These are phyloP conservation scores for Aspergillus sp. DNA, from an alignment of 2,329 filamentous ascomycete species.

Conservation along the genomic window DNA sequence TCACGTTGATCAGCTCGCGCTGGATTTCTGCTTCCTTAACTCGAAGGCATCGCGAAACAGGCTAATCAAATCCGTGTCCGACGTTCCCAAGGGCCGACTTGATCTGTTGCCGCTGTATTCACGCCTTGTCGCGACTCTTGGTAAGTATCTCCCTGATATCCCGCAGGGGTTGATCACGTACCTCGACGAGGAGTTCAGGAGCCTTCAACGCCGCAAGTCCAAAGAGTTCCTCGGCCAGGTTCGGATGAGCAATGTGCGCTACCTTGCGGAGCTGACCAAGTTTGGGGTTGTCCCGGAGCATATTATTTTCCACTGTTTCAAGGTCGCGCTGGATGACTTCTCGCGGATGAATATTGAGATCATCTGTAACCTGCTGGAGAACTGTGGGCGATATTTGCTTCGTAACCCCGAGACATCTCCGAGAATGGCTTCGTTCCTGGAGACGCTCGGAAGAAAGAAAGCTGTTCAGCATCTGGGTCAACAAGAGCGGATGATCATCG, in stretches of 20 bases:
- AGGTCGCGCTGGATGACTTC: slow-evolving; percentile 94
- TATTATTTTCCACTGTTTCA: slow-evolving; percentile 96
- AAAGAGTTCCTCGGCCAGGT: slow-evolving; percentile 96
- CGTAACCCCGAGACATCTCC: slow-evolving; percentile 88
- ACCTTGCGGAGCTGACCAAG: slow-evolving; percentile 92
- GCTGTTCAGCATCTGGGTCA: slow-evolving; percentile 88
- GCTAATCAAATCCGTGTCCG: slow-evolving; percentile 82
- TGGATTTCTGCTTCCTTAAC: slow-evolving; percentile 97
- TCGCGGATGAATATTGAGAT: slow-evolving; percentile 99
- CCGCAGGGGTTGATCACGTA: slow-evolving; percentile 84
- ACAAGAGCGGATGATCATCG: slow-evolving; percentile 94
- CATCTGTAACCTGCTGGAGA: slow-evolving; percentile 89
- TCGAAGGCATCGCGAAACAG: slow-evolving; percentile 96
- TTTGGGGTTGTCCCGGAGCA: slow-evolving; percentile 97
- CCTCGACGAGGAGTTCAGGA: slow-evolving; percentile 92
- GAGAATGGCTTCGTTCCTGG: slow-evolving; percentile 85
- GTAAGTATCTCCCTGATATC: slow-evolving; percentile 90
- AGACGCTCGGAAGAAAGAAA: slow-evolving; percentile 93
- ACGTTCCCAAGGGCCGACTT: slow-evolving; percentile 86
- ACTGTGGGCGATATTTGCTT: slow-evolving; percentile 87
- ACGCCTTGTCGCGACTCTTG: slow-evolving; percentile 84
- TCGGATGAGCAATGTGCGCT: slow-evolving; percentile 89
- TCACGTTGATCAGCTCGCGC: slow-evolving; percentile 77
- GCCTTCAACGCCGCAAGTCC: slow-evolving; percentile 88
- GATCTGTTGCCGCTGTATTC: slow-evolving; percentile 87